Base-by-base conservation (phyloP, 1,139 yeast species). In the Ogataea hybrid region DNA sequence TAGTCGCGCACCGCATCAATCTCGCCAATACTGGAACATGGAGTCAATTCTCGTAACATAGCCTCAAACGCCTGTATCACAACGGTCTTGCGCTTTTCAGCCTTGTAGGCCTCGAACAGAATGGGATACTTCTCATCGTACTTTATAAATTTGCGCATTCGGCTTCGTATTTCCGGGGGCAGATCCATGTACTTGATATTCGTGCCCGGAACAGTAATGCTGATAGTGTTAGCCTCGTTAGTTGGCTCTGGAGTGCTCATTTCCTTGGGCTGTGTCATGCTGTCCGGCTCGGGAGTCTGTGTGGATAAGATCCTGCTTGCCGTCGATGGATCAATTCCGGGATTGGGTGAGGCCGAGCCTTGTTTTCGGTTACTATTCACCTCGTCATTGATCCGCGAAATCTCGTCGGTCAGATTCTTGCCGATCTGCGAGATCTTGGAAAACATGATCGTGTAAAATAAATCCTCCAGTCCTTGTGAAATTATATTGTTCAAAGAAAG, bases 91-190 rank as follows among this genome's bases (percentile, higher is more conserved):
- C 75, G 70, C 66, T 86, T 88, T 59, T 89, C 97, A 1, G 74
- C 68, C 58, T 88, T 85, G 65, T 85, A 90, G 0, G 97, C 97
- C 37, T 84, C 84, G 37, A 88, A 71, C 12, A 90, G 68, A 16
- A 80, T 65, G 0, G 97, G 97, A 59, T 89, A 90, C 58, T 87
- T 87, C 44, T 84, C 85, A 62, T 92, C 97, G 61, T 89, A 92
- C 61, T 88, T 89, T 44, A 77, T 80, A 58, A 87, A 87, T 67
- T 87, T 89, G 48, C 76, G 75, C 63, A 90, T 65, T 55, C 84
- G 84, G 11, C 81, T 67, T 51, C 75, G 73, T 21, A 58, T 47
- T 9, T 57, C 61, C 7, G 52, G 49, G 1, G 55, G 48, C 25
- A 82, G 62, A 2, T 71, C 68, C 8, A 66, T 65, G 28, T 67